Percentiles rank a stretch among this genome's conserved stretches.
These are phyloP conservation scores for Ceratonia siliqua DNA, from an alignment of 306 rosid species.

Conservation along the genomic window DNA sequence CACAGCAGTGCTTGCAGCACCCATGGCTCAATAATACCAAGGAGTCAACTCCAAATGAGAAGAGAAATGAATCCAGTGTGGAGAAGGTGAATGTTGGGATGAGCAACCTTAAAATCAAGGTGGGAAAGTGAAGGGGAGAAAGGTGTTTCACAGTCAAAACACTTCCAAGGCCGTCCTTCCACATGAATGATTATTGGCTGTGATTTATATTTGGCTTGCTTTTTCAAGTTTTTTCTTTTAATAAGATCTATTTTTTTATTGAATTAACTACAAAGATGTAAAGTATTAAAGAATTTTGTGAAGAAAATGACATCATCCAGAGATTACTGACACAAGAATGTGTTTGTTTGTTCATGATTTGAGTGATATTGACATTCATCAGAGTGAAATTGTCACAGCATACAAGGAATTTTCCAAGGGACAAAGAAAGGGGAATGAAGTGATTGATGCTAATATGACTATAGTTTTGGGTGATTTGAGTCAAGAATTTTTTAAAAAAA, in stretches of 20 bases:
- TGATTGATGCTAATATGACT: background rate
- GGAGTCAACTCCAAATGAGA: constrained; percentile 46
- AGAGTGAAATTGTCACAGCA: background rate
- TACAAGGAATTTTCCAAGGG: background rate
- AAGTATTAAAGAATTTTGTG: constrained; percentile 58
- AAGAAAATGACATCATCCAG: constrained; percentile 26
- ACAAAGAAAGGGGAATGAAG: background rate
- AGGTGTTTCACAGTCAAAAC: constrained; percentile 20
- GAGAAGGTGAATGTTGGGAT: constrained; percentile 68
- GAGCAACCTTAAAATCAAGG: constrained; percentile 71
- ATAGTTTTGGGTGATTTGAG: background rate
- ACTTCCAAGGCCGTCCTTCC: constrained; percentile 32
- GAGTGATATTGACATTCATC: constrained; percentile 10
- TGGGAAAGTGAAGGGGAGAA: constrained; percentile 68
- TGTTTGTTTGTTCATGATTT: constrained; percentile 36
- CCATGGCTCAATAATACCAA: constrained; percentile 62
- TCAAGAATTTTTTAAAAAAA: no score
- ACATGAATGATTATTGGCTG: constrained; percentile 41
- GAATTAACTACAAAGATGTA: constrained; percentile 59
- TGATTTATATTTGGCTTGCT: constrained; percentile 38
- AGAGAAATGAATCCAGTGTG: constrained; percentile 44
- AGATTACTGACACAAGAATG: constrained; percentile 46
- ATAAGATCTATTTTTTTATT: constrained; percentile 43
- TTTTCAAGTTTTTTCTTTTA: constrained; percentile 33
- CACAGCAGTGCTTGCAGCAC: constrained; percentile 79